Evolutionary conservation across 768 basidiomycete genomes (phyloP).

Genomic region (Mycena capillaripes): DNA sequence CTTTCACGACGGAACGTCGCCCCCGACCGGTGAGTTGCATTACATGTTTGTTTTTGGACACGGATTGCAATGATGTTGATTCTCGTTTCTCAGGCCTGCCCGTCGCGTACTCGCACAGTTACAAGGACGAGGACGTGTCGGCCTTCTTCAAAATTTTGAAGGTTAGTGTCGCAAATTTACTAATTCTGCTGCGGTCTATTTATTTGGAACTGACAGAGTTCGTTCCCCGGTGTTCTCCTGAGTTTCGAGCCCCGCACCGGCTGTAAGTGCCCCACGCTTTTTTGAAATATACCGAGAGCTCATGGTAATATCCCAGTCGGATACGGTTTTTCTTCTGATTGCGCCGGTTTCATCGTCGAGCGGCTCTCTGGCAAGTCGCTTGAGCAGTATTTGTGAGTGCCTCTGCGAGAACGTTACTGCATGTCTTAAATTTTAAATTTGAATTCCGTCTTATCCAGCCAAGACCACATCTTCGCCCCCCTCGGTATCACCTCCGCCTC

Average conservation of each 20-base stretch:
- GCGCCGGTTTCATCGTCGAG: slow-evolving; percentile 47
- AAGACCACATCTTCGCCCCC: slow-evolving; percentile 39
- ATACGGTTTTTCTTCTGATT: slow-evolving; percentile 44
- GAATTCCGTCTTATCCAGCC: neutral
- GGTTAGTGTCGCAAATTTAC: slow-evolving; percentile 21
- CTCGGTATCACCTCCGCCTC: slow-evolving; percentile 38
- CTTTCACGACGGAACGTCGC: slow-evolving; percentile 1
- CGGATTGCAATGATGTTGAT: no score
- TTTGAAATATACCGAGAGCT: neutral
- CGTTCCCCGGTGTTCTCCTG: slow-evolving; percentile 42
- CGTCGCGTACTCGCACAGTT: slow-evolving; percentile 37
- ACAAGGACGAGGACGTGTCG: slow-evolving; percentile 39
- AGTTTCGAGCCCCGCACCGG: slow-evolving; percentile 45
- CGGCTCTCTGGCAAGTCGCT: slow-evolving; percentile 42
- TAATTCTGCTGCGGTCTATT: no score
- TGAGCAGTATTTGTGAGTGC: slow-evolving; percentile 46
- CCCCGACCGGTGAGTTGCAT: neutral
- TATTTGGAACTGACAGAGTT: slow-evolving; percentile 30
- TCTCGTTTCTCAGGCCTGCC: neutral
- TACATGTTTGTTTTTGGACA: no score
- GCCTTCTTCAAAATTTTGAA: slow-evolving; percentile 44
- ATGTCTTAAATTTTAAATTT: neutral
- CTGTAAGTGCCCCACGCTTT: slow-evolving; percentile 19
- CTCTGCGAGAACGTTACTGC: neutral
- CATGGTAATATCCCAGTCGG: neutral